Conservation (phyloP, 129 eudicot species). For the Pulicaria dysenterica region DNA sequence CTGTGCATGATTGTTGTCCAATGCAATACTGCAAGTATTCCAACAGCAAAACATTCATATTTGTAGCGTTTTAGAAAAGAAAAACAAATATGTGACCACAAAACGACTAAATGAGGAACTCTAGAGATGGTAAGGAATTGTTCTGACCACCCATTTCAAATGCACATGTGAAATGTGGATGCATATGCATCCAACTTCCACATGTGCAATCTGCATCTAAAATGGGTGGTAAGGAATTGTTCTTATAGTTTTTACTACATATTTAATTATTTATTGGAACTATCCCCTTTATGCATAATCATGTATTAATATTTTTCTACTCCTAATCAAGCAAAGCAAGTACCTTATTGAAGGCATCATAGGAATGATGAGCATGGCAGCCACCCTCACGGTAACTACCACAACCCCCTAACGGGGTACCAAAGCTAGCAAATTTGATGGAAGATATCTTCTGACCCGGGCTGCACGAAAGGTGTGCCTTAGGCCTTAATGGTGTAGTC, state of each 20-base stretch:
- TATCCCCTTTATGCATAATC: too few relatives aligned
- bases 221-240: too few relatives aligned
- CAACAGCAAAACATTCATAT: neutral
- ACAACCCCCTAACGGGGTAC: conserved; percentile 89
- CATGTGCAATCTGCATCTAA: too few relatives aligned
- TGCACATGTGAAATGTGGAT: too few relatives aligned
- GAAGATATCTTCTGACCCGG: conserved; percentile 88
- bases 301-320: too few relatives aligned
- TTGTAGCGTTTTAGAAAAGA: neutral
- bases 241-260: too few relatives aligned
- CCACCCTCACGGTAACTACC: conserved; percentile 83
- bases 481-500: conserved; percentile 76
- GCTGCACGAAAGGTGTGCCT: conserved; percentile 90
- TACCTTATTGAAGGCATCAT: conserved; percentile 91
- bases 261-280: too few relatives aligned
- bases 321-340: neutral
- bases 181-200: too few relatives aligned
- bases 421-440: conserved; percentile 98
- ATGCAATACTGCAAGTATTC: conserved; percentile 69
- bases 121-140: too few relatives aligned
- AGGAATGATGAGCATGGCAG: conserved; percentile 91
- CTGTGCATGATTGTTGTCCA: conserved; percentile 79
- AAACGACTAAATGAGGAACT: too few relatives aligned
- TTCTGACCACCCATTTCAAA: too few relatives aligned
- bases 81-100: neutral